Conservation (phyloP, 192 early-diverging fungal species). For the Ambispora gerdemannii region DNA sequence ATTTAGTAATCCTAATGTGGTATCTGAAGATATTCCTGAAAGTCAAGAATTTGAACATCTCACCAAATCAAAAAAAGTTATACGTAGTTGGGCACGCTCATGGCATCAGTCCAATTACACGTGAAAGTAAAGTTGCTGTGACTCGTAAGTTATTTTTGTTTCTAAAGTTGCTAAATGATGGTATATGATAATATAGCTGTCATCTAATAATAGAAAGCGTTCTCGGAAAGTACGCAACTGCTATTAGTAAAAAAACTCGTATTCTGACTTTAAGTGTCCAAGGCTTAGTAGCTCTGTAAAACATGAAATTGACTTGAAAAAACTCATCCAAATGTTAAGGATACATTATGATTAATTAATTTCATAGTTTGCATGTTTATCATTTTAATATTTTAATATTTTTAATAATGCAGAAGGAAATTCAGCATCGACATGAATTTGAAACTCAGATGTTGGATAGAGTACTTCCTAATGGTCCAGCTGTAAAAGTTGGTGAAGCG, state of each 20-base stretch:
- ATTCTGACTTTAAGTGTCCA: not conserved
- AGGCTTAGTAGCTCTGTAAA: not conserved
- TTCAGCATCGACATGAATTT: not conserved
- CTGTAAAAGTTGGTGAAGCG: conserved; percentile 2
- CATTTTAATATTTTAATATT: not conserved
- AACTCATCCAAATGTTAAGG: not conserved
- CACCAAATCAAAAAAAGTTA: not conserved
- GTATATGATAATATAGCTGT: too few species aligned
- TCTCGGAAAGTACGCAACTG: not conserved
- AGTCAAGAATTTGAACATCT: not conserved
- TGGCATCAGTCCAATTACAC: too few species aligned
- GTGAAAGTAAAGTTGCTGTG: not conserved
- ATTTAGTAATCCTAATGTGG: not conserved
- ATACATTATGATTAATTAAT: not conserved
- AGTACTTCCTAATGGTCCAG: not conserved
- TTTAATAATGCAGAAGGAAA: not conserved
- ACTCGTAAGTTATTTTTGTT: conserved; percentile 8
- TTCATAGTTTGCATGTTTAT: not conserved
- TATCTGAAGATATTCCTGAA: not conserved
- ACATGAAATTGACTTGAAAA: not conserved
- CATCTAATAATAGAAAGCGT: conserved; percentile 2
- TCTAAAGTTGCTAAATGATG: too few species aligned
- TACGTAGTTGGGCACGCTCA: not conserved
- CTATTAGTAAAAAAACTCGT: conserved; percentile 1
- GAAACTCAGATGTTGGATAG: not conserved